These are phyloP conservation scores for Amanita pseudoporphyria DNA, from an alignment of 768 basidiomycete species.

Conservation along the genomic window DNA sequence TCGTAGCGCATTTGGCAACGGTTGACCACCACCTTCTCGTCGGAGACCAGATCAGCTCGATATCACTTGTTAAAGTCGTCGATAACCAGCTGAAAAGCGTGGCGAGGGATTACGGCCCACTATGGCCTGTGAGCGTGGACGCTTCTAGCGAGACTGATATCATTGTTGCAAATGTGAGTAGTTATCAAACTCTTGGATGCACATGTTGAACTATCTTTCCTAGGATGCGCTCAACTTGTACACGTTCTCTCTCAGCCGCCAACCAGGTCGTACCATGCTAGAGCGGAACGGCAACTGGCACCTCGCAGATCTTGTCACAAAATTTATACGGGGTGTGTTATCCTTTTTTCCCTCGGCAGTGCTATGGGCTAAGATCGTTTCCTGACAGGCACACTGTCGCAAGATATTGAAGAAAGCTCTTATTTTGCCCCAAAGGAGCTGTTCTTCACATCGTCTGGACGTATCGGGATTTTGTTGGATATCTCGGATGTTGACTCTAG, in stretches of 20 bases:
- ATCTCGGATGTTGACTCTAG: constrained; percentile 32
- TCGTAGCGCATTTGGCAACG: constrained; percentile 57
- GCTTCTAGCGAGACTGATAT: constrained; percentile 42
- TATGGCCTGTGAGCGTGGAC: constrained; percentile 66
- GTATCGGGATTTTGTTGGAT: constrained; percentile 65
- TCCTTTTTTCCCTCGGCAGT: neutral
- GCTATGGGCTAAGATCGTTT: constrained; percentile 2
- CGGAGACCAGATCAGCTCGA: constrained; percentile 74
- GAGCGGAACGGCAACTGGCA: constrained; percentile 65
- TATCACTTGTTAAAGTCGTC: constrained; percentile 54
- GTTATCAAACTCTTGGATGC: constrained; percentile 2
- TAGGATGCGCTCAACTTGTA: constrained; percentile 64
- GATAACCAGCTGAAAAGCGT: constrained; percentile 37
- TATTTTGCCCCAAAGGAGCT: constrained; percentile 48
- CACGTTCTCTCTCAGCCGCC: constrained; percentile 42
- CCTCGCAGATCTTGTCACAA: constrained; percentile 69
- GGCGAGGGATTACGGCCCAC: constrained; percentile 66
- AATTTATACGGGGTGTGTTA: constrained; percentile 53
- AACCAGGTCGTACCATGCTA: constrained; percentile 34
- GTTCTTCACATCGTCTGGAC: constrained; percentile 72
- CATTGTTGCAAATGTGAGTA: constrained; percentile 70
- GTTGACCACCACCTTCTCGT: constrained; percentile 45
- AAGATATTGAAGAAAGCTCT: constrained; percentile 31
- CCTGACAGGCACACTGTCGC: constrained; percentile 43
- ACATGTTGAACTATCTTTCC: constrained; percentile 1